Conservation (phyloP, 2,329 filamentous ascomycete species). For the Ceratocystis eucalypticola region DNA sequence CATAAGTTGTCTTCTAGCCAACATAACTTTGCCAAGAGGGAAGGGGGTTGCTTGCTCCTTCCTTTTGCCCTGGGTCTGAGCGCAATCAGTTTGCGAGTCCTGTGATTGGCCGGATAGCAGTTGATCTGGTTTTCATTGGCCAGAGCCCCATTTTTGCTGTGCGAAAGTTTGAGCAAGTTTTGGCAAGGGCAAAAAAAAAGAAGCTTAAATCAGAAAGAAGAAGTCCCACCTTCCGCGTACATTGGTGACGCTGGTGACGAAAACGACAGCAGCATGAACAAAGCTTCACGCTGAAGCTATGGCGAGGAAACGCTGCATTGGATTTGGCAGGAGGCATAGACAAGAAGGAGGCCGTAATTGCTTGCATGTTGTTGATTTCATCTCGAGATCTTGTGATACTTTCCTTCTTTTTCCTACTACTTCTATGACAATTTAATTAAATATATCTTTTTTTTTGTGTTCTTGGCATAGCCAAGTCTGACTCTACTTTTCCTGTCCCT, state of each 20-base stretch:
- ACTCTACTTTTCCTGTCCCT: neutral
- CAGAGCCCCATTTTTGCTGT: conserved; percentile 18
- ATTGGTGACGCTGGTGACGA: neutral
- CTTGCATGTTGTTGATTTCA: neutral
- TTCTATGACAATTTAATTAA: neutral
- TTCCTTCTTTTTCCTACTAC: neutral
- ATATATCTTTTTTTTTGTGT: neutral
- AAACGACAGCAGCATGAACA: neutral
- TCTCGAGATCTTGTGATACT: neutral
- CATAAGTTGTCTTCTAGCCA: neutral
- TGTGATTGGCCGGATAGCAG: neutral
- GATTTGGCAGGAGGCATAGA: neutral
- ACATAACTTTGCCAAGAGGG: neutral
- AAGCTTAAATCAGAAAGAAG: neutral
- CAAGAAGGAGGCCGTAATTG: neutral
- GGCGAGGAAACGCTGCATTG: neutral
- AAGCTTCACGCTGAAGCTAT: conserved; percentile 1
- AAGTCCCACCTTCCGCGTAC: neutral
- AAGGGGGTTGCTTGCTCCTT: neutral
- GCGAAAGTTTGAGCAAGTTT: conserved; percentile 40
- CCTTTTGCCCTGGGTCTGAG: neutral
- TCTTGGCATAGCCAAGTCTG: neutral
- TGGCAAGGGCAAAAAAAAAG: conserved; percentile 3
- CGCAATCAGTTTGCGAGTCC: neutral
- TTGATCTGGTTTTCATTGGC: neutral